Evolutionary conservation across 345 rosid species (phyloP).

Genomic region (Gynandropsis gynandra): DNA sequence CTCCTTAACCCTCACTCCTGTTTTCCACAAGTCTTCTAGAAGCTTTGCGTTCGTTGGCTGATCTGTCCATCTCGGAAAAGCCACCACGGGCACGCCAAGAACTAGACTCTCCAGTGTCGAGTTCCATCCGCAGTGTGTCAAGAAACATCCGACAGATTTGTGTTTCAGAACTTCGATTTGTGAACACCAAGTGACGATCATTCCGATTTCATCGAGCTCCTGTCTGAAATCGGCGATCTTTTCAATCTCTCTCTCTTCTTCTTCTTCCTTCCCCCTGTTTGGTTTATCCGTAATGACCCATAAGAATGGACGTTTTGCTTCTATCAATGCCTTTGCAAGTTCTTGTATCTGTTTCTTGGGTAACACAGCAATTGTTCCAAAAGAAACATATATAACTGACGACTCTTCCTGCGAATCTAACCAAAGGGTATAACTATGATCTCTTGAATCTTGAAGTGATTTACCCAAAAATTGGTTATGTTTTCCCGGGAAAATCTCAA

Average conservation of each 20-base stretch:
- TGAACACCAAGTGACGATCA: slow-evolving; percentile 57
- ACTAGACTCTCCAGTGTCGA: slow-evolving; percentile 55
- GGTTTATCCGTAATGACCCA: slow-evolving; percentile 42
- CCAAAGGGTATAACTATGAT: slow-evolving; percentile 32
- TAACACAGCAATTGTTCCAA: slow-evolving; percentile 44
- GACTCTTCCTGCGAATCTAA: slow-evolving; percentile 36
- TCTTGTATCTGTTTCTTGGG: slow-evolving; percentile 42
- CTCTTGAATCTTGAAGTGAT: slow-evolving; percentile 4
- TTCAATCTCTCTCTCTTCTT: slow-evolving; percentile 18
- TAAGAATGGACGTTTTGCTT: slow-evolving; percentile 31
- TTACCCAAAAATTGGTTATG: not conserved
- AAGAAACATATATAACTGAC: slow-evolving; percentile 58
- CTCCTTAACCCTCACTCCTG: slow-evolving; percentile 41
- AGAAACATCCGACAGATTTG: slow-evolving; percentile 45
- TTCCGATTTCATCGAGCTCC: slow-evolving; percentile 43
- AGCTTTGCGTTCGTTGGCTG: slow-evolving; percentile 54
- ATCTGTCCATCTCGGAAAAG: slow-evolving; percentile 64
- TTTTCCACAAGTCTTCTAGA: slow-evolving; percentile 46
- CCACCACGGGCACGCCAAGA: slow-evolving; percentile 55
- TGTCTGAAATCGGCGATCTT: slow-evolving; percentile 20
- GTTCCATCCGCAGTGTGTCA: slow-evolving; percentile 78
- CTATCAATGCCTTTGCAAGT: slow-evolving; percentile 31
- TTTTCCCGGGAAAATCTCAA: slow-evolving; percentile 8
- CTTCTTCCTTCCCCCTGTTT: slow-evolving; percentile 18
- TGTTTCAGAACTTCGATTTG: slow-evolving; percentile 56